Evolutionary conservation across 2,329 filamentous ascomycete species (phyloP).

Genomic region (Aspergillus sp.): DNA sequence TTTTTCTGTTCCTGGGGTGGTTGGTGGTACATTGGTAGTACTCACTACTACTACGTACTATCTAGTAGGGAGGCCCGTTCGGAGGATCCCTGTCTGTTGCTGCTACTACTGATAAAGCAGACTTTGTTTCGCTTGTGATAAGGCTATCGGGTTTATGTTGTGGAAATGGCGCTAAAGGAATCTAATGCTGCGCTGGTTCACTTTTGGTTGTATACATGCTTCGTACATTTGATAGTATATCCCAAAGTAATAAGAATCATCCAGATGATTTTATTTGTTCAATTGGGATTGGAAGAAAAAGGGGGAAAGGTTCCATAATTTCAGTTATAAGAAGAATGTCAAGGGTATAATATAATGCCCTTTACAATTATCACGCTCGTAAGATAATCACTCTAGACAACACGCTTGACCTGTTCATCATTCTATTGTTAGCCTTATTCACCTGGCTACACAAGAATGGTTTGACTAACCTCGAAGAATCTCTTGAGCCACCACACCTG

Average conservation of each 20-base stretch:
- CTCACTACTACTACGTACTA: too few species aligned
- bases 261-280: conserved; percentile 11
- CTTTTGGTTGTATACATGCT: conserved; percentile 3
- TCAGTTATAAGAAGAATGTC: conserved; percentile 4
- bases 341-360: conserved; percentile 3
- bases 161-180: not conserved
- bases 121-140: too few species aligned
- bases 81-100: not conserved
- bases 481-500: conserved; percentile 99
- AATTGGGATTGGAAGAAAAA: not conserved
- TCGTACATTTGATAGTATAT: not conserved
- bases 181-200: not conserved
- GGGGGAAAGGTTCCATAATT: not conserved
- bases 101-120: not conserved
- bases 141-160: not conserved
- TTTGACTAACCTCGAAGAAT: conserved; percentile 77
- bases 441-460: not conserved
- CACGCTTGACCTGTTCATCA: conserved; percentile 47
- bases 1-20: not conserved
- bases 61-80: not conserved
- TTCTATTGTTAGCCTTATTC: not conserved
- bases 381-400: conserved; percentile 37
- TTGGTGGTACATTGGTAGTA: not conserved
- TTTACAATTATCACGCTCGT: conserved; percentile 12
- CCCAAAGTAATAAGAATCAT: conserved; percentile 8